A percentile compares a stretch with the other conserved stretches of the same genome.
Evolutionary conservation across 179 eudicot species (phyloP).

Genomic region (Nepenthes alata): DNA sequence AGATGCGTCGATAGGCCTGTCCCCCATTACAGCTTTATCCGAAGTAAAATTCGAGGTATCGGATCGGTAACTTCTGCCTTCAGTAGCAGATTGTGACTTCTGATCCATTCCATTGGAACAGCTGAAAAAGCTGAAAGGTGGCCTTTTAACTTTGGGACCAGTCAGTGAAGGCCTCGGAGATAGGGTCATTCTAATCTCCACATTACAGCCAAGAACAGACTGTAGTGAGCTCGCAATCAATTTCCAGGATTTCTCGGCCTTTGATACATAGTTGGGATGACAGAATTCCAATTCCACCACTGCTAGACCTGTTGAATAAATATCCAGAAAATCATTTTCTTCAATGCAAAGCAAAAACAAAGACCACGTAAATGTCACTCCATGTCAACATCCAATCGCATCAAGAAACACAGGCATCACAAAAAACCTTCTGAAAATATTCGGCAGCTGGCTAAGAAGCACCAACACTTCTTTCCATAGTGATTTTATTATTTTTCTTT

Average conservation of each 20-base stretch:
- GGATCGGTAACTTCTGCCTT: constrained; percentile 33
- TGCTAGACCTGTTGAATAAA: constrained; percentile 38
- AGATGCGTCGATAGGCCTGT: constrained; percentile 30
- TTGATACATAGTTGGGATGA: constrained; percentile 46
- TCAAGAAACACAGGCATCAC: too few relatives aligned
- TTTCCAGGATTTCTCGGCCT: constrained; percentile 94
- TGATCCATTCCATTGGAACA: constrained; percentile 46
- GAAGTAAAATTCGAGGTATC: constrained; percentile 30
- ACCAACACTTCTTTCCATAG: too few relatives aligned
- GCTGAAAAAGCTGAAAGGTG: constrained; percentile 51
- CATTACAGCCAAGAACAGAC: constrained; percentile 52
- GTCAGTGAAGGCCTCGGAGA: constrained; percentile 7
- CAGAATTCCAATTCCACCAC: constrained; percentile 69
- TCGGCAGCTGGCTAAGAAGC: too few relatives aligned
- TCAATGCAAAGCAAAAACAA: too few relatives aligned
- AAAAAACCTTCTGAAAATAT: too few relatives aligned
- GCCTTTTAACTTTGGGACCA: constrained; percentile 26
- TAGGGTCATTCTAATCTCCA: constrained; percentile 69
- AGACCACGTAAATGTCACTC: too few relatives aligned
- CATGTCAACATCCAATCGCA: too few relatives aligned
- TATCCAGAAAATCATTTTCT: neutral
- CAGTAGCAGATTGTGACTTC: constrained; percentile 26
- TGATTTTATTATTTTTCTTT: too few relatives aligned
- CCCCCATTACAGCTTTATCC: constrained; percentile 28
- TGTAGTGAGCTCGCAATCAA: constrained; percentile 70